These are phyloP conservation scores for Neofusicoccum parvum DNA, from an alignment of 2,329 filamentous ascomycete genomes.

Conservation along the genomic window DNA sequence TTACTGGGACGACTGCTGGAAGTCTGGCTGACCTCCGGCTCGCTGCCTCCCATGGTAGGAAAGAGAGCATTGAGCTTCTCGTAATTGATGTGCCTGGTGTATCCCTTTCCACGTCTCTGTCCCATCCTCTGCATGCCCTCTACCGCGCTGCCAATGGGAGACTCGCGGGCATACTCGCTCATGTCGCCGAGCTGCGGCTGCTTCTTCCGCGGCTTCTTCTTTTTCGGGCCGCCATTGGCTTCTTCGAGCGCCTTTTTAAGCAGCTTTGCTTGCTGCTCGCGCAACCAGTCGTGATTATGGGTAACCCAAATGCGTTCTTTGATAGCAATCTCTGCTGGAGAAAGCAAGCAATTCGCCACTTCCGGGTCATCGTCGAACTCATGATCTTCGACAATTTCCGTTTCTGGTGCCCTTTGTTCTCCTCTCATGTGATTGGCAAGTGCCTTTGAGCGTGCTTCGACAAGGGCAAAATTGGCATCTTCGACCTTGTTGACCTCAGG, in stretches of 20 bases:
- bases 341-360: slow-evolving; percentile 76
- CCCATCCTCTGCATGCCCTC: slow-evolving; percentile 51
- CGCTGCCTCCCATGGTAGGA: slow-evolving; percentile 3
- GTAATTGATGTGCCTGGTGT: slow-evolving; percentile 51
- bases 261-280: slow-evolving; percentile 80
- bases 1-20: slow-evolving; percentile 18
- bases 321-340: slow-evolving; percentile 71
- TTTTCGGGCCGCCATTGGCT: slow-evolving; percentile 54
- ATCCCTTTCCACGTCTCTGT: slow-evolving; percentile 45
- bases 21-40: slow-evolving; percentile 2
- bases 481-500: slow-evolving; percentile 34
- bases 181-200: slow-evolving; percentile 42
- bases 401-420: slow-evolving; percentile 33
- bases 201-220: slow-evolving; percentile 45
- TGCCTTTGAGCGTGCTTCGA: slow-evolving; percentile 33
- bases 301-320: slow-evolving; percentile 96
- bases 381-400: slow-evolving; percentile 67
- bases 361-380: slow-evolving; percentile 92
- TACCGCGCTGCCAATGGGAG: slow-evolving; percentile 44
- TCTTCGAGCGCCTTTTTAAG: slow-evolving; percentile 70
- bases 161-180: slow-evolving; percentile 34
- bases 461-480: slow-evolving; percentile 32
- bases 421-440: slow-evolving; percentile 32
- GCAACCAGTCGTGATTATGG: slow-evolving; percentile 91
- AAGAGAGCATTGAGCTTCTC: slow-evolving; percentile 40